Evolutionary conservation across 768 basidiomycete genomes (phyloP), one percentile per base, ranked within the genome.

Genomic region (Erythrobasidium yunnanense): DNA sequence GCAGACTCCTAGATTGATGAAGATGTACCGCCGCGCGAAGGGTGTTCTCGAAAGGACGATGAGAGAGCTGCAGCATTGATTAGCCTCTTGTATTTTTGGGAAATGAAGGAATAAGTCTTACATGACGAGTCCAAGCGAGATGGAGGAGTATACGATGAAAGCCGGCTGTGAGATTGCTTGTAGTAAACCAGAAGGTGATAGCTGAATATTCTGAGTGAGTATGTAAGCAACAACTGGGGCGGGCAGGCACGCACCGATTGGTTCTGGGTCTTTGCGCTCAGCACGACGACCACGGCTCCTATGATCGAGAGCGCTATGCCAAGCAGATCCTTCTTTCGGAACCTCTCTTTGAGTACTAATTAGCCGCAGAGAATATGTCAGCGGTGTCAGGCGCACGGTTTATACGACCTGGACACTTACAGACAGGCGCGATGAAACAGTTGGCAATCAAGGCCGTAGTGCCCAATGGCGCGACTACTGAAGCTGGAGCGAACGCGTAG

Each of bases 381-480:
- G 54, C 15, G 6, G 2, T 17, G 35, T 29, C 27, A 20, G 2
- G 20, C 15, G 2, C 49, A 34, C 3, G 8, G 45, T 27, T 5
- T 4, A 23, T 30, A 18, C 11, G 0, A 25, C 32, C 25, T 17
- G 2, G 34, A 2, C 29, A 66, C 55, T 38, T 69, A 42, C 38
- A 42, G 1, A 90, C 71, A 17, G 93, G 93, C 0, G 92, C 90
- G 69, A 96, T 90, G 42, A 91, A 80, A 73, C 91, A 96, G 75
- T 97, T 97, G 15, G 93, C 67, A 8, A 63, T 58, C 55, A 66
- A 18, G 29, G 51, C 77, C 71, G 93, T 91, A 49, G 89, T 91
- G n/a, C 93, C 93, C 11, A 97, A 80, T 29, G 93, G 93, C 0
- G 93, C 91, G 13, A 96, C 90, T 3, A 92, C 78, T n/a, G 87